phyloP scores from a whole-genome alignment of 106 monocot genomes.

The Dendrobium chrysotoxum region DNA sequence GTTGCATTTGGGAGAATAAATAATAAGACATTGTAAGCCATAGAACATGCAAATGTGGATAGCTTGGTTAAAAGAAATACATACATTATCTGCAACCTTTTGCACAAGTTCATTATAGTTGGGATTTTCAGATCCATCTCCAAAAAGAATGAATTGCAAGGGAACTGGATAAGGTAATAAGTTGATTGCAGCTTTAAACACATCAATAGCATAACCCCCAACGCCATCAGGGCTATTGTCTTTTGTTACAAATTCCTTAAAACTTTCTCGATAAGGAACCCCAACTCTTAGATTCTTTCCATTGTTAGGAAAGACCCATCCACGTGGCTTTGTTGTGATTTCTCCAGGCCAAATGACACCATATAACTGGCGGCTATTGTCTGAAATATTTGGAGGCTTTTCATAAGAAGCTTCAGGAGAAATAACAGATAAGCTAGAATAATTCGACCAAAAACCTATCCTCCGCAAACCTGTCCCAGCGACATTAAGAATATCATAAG shows the following conservation, averaged over 20 bases:
- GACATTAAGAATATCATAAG: slow-evolving; percentile 54
- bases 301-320: slow-evolving; percentile 63
- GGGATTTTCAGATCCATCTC: slow-evolving; percentile 49
- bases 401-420: slow-evolving; percentile 34
- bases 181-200: slow-evolving; percentile 54
- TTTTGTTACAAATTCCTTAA: slow-evolving; percentile 37
- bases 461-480: slow-evolving; percentile 25
- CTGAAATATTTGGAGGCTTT: slow-evolving; percentile 20
- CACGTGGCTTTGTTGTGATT: slow-evolving; percentile 35
- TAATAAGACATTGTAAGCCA: neutral
- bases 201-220: slow-evolving; percentile 48
- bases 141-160: slow-evolving; percentile 32
- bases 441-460: slow-evolving; percentile 59
- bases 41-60: neutral
- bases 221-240: slow-evolving; percentile 26
- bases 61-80: neutral
- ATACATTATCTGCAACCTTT: slow-evolving; percentile 61
- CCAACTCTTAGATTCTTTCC: slow-evolving; percentile 50
- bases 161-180: slow-evolving; percentile 61
- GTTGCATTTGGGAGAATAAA: neutral
- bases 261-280: slow-evolving; percentile 40
- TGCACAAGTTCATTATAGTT: slow-evolving; percentile 40
- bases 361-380: slow-evolving; percentile 22
- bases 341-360: slow-evolving; percentile 56
- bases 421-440: slow-evolving; percentile 37